Evolutionary conservation across 768 basidiomycete species (phyloP), one percentile per base, ranked within the genome.

Genomic region (Ramaria sp.): DNA sequence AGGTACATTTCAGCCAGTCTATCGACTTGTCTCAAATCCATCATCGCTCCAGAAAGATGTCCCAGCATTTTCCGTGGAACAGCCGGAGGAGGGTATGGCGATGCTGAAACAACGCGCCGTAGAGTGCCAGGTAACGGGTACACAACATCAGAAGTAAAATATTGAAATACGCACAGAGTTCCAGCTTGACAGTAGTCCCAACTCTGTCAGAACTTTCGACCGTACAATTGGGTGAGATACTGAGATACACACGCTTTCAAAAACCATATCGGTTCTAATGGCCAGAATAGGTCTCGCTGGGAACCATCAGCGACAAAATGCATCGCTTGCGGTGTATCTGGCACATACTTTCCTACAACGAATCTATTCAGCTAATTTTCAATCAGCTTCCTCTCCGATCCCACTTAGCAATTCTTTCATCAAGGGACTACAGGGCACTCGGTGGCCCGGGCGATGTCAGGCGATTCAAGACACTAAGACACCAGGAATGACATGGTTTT

Each of bases 391-490:
- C 12, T 47, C 51, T 37, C 34, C 39, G 17, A 62, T 62, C 7
- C 59, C 64, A 1, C 70, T 95, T 11, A 73, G 86, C 0, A 63
- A 70, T 11, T 60, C 74, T 1, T 84, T 89, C 59, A 64, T 82
- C 34, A 63, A 71, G 19, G 93, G 86, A 3, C 73, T 98, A 20
- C 70, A 80, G 63, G 70, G 75, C 19, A 78, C 92, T 3, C 80
- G 74, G 59, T 99, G 96, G 95, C 94, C 96, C 10, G 96, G 95
- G 12, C 81, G 96, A 46, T 99, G 96, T 67, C 96, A 99, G 70
- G 79, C 78, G 9, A 80, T 95, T 12, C 49, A 57, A 10, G 92
- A 94, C 64, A 83, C 83, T 0, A 65, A 61, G 15, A 66, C 78
- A 39, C 51, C 69, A 1, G 64, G 69, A 15, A 75, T 79, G 7